Conservation (phyloP, 257 asterid genomes). For the Linaria vulgaris region DNA sequence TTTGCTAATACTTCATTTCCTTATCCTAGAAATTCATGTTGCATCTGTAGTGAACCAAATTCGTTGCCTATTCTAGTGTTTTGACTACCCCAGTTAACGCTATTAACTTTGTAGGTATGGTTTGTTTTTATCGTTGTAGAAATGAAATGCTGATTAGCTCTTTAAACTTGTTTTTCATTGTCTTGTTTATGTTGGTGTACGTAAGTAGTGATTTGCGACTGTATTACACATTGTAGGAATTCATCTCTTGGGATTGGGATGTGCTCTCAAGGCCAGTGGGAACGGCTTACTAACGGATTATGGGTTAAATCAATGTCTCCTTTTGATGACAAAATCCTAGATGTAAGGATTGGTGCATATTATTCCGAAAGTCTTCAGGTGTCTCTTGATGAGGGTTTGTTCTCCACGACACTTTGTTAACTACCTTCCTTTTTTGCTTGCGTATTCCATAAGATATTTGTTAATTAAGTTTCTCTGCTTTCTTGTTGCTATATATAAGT, state of each 20-base stretch:
- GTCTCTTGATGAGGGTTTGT: constrained; percentile 81
- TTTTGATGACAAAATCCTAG: constrained; percentile 75
- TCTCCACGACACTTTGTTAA: constrained; percentile 13
- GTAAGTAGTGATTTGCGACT: constrained; percentile 18
- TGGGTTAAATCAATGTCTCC: constrained; percentile 90
- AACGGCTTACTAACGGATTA: constrained; percentile 58
- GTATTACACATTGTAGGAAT: constrained; percentile 52
- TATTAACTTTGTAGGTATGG: background rate
- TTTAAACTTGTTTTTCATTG: background rate
- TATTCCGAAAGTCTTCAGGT: constrained; percentile 56
- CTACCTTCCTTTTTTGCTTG: background rate
- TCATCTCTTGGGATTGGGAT: constrained; percentile 70
- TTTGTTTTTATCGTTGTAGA: no score
- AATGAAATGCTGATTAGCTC: constrained; percentile 12
- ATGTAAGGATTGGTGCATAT: constrained; percentile 58
- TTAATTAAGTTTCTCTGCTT: constrained; percentile 8
- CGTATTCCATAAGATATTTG: background rate
- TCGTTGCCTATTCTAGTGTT: constrained; percentile 8
- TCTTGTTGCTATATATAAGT: background rate
- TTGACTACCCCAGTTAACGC: constrained; percentile 9
- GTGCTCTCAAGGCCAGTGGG: constrained; percentile 83
- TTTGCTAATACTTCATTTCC: constrained; percentile 1
- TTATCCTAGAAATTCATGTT: constrained; percentile 14
- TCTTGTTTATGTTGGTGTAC: constrained; percentile 16
- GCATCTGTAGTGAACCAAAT: no score